phyloP scores from a whole-genome alignment of 164 flowering plant species.

The Magnolia kwangsiensis region DNA sequence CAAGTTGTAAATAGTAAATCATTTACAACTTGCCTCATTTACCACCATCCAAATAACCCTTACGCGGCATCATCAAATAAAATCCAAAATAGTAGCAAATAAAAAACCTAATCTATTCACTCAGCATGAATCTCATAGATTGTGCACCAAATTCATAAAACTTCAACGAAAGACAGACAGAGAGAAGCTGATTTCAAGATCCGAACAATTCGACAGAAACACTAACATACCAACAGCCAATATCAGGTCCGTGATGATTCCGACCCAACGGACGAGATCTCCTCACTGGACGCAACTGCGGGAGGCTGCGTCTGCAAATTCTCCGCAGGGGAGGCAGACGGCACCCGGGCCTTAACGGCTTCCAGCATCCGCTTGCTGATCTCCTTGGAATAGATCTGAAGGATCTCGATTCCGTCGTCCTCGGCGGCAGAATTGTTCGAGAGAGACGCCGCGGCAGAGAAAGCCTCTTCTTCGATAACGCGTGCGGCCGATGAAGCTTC shows the following conservation, averaged over 20 bases:
- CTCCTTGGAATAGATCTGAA: slow-evolving; percentile 87
- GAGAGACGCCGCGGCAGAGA: slow-evolving; percentile 34
- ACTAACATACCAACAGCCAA: not conserved
- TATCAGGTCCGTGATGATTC: slow-evolving; percentile 24
- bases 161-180: not conserved
- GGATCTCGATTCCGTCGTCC: slow-evolving; percentile 74
- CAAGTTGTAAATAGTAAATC: no score
- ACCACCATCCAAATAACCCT: no score
- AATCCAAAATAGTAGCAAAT: not conserved
- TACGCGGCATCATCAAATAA: no score
- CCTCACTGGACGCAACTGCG: slow-evolving; percentile 27
- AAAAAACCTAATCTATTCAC: not conserved
- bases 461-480: slow-evolving; percentile 73
- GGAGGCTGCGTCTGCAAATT: slow-evolving; percentile 4
- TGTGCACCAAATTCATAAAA: not conserved
- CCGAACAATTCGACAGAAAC: not conserved
- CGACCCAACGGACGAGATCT: slow-evolving; percentile 26
- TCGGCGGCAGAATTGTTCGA: slow-evolving; percentile 15
- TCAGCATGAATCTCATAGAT: not conserved
- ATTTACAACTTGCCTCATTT: no score
- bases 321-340: slow-evolving; percentile 15
- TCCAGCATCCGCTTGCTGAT: slow-evolving; percentile 88
- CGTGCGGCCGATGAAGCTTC: slow-evolving; percentile 64
- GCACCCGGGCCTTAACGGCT: slow-evolving; percentile 50
- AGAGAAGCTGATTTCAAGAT: not conserved